These are phyloP conservation scores for Microascus cirrosus DNA, from an alignment of 2,329 filamentous ascomycete species.

Conservation along the genomic window DNA sequence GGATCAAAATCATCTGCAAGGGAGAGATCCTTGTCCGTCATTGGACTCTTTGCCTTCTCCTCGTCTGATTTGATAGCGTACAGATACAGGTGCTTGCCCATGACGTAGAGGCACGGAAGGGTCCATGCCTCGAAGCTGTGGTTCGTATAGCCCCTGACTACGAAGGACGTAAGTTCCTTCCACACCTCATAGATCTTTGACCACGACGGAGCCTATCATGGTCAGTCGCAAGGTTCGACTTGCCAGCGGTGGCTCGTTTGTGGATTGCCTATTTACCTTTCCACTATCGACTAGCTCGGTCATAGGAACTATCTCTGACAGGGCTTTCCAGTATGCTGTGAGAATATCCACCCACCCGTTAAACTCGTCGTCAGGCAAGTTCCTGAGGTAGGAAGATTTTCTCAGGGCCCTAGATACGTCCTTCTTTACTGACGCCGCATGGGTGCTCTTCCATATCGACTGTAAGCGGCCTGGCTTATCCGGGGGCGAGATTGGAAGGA, in stretches of 20 bases:
- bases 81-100: conserved; percentile 73
- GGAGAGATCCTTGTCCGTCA: conserved; percentile 23
- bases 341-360: conserved; percentile 85
- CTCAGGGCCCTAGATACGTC: conserved; percentile 65
- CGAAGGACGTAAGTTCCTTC: conserved; percentile 68
- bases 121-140: conserved; percentile 79
- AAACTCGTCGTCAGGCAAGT: conserved; percentile 54
- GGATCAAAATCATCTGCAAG: conserved; percentile 77
- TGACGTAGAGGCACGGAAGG: conserved; percentile 78
- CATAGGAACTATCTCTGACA: conserved; percentile 59
- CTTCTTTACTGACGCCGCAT: conserved; percentile 49
- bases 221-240: background rate
- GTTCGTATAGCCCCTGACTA: conserved; percentile 74
- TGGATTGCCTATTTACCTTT: background rate
- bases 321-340: conserved; percentile 70
- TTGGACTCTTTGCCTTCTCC: conserved; percentile 34
- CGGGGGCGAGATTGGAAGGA: conserved; percentile 58
- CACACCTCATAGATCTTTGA: conserved; percentile 76
- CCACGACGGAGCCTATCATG: conserved; percentile 45
- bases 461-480: conserved; percentile 54
- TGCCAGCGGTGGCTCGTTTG: background rate
- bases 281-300: conserved; percentile 34
- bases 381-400: conserved; percentile 43
- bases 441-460: conserved; percentile 61
- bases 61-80: conserved; percentile 89